Evolutionary conservation across 139 green algal species (phyloP).

Genomic region (Picochlorum sp.): DNA sequence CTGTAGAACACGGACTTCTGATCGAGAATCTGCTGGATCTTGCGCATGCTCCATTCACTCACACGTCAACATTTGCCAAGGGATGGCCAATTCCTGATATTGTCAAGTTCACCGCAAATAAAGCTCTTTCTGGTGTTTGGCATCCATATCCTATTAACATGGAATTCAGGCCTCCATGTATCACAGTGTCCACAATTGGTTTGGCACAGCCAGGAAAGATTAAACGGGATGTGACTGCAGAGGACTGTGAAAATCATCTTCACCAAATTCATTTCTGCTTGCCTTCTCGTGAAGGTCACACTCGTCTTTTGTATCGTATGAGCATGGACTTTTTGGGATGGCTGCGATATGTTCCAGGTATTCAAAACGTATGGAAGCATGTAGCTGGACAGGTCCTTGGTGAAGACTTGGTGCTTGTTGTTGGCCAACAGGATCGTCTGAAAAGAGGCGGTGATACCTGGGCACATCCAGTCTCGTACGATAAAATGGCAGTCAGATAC

Average conservation of each 20-base stretch:
- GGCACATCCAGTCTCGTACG: conserved; percentile 85
- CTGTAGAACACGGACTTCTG: conserved; percentile 95
- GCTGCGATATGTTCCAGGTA: conserved; percentile 72
- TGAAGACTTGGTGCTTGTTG: conserved; percentile 92
- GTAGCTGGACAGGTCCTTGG: conserved; percentile 79
- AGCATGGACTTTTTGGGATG: conserved; percentile 89
- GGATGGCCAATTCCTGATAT: conserved; percentile 86
- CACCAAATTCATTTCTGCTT: conserved; percentile 97
- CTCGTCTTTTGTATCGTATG: conserved; percentile 97
- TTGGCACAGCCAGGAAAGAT: conserved; percentile 86
- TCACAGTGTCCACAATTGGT: conserved; percentile 81
- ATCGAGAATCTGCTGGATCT: conserved; percentile 98
- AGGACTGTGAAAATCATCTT: conserved; percentile 82
- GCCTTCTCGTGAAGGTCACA: conserved; percentile 70
- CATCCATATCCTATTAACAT: conserved; percentile 99
- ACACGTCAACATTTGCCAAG: conserved; percentile 92
- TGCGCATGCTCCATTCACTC: conserved; percentile 97
- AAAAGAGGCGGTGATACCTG: conserved; percentile 78
- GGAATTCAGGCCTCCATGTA: conserved; percentile 90
- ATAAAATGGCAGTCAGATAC: conserved; percentile 96
- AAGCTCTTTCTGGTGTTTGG: conserved; percentile 72
- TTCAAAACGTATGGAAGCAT: conserved; percentile 78
- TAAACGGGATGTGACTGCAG: conserved; percentile 47
- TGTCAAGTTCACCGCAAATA: conserved; percentile 55
- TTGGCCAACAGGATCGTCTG: conserved; percentile 93